A percentile compares a stretch with the other conserved stretches of the same genome.
phyloP scores from a whole-genome alignment of 805 yeast species.

The Grigorovia humatica region DNA sequence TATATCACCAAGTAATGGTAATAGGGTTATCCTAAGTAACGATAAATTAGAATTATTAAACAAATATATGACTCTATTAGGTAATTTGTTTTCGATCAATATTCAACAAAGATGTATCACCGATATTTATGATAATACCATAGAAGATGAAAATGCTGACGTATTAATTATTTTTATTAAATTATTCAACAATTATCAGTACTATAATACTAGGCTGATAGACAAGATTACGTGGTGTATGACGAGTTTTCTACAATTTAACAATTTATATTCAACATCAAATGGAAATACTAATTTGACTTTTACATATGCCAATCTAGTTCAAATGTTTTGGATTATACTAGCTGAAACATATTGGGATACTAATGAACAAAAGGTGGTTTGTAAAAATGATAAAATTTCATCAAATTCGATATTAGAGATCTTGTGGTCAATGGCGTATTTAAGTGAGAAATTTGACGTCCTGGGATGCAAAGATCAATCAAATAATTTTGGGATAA shows the following conservation, averaged over 20 bases:
- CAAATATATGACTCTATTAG: not conserved
- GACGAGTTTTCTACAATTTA: not conserved
- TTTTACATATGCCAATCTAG: too few species aligned
- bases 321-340: not conserved
- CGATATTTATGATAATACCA: not conserved
- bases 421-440: not conserved
- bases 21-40: not conserved
- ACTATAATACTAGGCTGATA: not conserved
- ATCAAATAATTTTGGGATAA: not conserved
- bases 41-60: not conserved
- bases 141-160: not conserved
- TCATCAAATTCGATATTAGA: not conserved
- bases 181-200: not conserved
- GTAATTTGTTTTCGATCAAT: not conserved
- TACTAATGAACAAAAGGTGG: not conserved
- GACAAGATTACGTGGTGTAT: not conserved
- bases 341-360: not conserved
- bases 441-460: not conserved
- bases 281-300: not conserved
- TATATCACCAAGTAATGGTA: not conserved
- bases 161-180: too few species aligned
- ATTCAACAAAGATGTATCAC: not conserved
- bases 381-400: not conserved
- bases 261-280: not conserved
- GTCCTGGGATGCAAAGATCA: not conserved